phyloP scores from a whole-genome alignment of 2,329 filamentous ascomycete species.

The Corinectria fuckeliana region DNA sequence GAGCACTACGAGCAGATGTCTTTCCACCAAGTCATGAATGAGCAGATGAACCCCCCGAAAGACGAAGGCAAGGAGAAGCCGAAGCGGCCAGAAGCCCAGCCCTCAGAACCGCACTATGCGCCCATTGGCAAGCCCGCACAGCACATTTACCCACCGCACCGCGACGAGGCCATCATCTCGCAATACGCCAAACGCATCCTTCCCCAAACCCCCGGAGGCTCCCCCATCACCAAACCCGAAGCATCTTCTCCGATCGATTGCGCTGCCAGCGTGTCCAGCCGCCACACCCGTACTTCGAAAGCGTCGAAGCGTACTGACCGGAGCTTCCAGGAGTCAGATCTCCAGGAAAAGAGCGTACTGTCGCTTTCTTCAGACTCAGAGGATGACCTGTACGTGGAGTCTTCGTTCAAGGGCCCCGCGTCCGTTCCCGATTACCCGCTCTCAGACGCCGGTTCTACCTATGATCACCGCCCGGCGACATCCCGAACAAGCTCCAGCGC shows the following conservation, averaged over 20 bases:
- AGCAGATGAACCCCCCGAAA: slow-evolving; percentile 24
- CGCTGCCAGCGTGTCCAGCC: slow-evolving; percentile 60
- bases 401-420: slow-evolving; percentile 32
- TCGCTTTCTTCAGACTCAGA: slow-evolving; percentile 66
- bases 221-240: slow-evolving; percentile 28
- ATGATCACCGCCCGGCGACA: slow-evolving; percentile 30
- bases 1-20: slow-evolving; percentile 65
- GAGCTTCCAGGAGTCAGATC: slow-evolving; percentile 58
- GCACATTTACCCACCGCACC: slow-evolving; percentile 22
- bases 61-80: slow-evolving; percentile 25
- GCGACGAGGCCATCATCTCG: slow-evolving; percentile 34
- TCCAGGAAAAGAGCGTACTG: slow-evolving; percentile 61
- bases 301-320: slow-evolving; percentile 55
- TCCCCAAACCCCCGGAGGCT: slow-evolving; percentile 32
- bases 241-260: slow-evolving; percentile 48
- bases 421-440: slow-evolving; percentile 36
- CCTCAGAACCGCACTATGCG: slow-evolving; percentile 15
- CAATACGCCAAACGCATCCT: slow-evolving; percentile 36
- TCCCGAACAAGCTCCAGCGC: slow-evolving; percentile 34
- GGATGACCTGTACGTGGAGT: slow-evolving; percentile 45
- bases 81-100: slow-evolving; percentile 19
- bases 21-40: slow-evolving; percentile 50
- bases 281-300: slow-evolving; percentile 61
- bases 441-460: slow-evolving; percentile 34
- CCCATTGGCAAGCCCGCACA: slow-evolving; percentile 22